phyloP scores from a whole-genome alignment of 129 eudicot genomes.

The Sambucus nigra region DNA sequence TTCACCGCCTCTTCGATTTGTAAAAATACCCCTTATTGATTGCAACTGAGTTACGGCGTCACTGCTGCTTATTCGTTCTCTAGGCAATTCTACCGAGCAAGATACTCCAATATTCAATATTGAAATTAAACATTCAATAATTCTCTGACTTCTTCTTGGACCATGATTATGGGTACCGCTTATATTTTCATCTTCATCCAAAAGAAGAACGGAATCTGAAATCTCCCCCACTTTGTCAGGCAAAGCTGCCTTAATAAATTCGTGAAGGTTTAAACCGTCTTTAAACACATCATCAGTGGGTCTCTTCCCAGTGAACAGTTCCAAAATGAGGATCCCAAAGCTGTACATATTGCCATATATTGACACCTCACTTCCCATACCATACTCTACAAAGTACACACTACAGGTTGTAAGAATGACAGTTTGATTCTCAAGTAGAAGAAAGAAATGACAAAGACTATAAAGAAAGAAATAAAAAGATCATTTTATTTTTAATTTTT shows the following conservation, averaged over 20 bases:
- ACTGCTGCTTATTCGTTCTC: slow-evolving; percentile 10
- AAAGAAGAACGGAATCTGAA: slow-evolving; percentile 9
- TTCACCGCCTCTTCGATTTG: no score
- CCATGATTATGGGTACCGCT: background rate
- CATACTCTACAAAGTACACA: slow-evolving; percentile 21
- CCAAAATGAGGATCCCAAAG: slow-evolving; percentile 28
- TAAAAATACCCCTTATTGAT: background rate
- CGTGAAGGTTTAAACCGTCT: slow-evolving; percentile 18
- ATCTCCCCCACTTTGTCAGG: slow-evolving; percentile 11
- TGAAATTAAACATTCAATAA: slow-evolving; percentile 4
- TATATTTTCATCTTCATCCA: background rate
- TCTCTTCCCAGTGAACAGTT: slow-evolving; percentile 31
- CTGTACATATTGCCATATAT: slow-evolving; percentile 25
- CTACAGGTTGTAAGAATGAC: background rate
- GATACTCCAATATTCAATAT: slow-evolving; percentile 17
- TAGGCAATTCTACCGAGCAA: slow-evolving; percentile 22
- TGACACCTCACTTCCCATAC: slow-evolving; percentile 22
- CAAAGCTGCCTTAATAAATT: slow-evolving; percentile 2
- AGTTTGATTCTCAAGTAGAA: no score
- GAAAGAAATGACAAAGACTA: background rate
- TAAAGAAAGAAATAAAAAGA: background rate
- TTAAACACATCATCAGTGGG: slow-evolving; percentile 20
- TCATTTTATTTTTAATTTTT: no score
- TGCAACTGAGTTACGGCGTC: background rate
- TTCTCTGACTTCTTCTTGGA: background rate